These are phyloP conservation scores for Tulasnella sp. DNA, from an alignment of 768 basidiomycete genomes.

Conservation along the genomic window DNA sequence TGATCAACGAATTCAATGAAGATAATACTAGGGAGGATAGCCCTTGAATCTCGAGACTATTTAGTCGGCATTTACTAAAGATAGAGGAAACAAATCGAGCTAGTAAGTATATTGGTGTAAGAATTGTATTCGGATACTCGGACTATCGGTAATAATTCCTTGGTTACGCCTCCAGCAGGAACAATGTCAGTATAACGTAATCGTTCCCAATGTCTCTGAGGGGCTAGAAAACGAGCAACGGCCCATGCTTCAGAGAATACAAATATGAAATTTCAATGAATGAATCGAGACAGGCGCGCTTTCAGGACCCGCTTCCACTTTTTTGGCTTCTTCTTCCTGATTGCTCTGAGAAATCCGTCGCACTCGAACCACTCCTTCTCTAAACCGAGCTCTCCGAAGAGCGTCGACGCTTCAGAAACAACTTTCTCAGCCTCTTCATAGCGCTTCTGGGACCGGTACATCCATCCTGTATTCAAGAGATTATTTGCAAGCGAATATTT, in stretches of 20 bases:
- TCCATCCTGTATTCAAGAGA: not conserved
- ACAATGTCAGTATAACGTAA: too few relatives aligned
- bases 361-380: not conserved
- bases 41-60: too few relatives aligned
- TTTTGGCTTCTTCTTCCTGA: not conserved
- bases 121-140: too few relatives aligned
- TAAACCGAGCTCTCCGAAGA: not conserved
- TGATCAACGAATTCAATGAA: too few relatives aligned
- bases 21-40: too few relatives aligned
- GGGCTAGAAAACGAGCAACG: too few relatives aligned
- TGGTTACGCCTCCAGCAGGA: too few relatives aligned
- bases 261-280: not conserved
- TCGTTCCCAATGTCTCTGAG: too few relatives aligned
- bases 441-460: not conserved
- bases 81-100: too few relatives aligned
- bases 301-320: not conserved
- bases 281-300: not conserved
- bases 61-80: too few relatives aligned
- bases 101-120: too few relatives aligned
- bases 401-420: not conserved
- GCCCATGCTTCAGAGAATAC: not conserved
- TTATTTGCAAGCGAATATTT: not conserved
- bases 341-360: not conserved
- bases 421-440: not conserved
- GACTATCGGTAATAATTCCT: too few relatives aligned